These are phyloP conservation scores for Boletus rex-veris DNA, from an alignment of 768 basidiomycete genomes.

Conservation along the genomic window DNA sequence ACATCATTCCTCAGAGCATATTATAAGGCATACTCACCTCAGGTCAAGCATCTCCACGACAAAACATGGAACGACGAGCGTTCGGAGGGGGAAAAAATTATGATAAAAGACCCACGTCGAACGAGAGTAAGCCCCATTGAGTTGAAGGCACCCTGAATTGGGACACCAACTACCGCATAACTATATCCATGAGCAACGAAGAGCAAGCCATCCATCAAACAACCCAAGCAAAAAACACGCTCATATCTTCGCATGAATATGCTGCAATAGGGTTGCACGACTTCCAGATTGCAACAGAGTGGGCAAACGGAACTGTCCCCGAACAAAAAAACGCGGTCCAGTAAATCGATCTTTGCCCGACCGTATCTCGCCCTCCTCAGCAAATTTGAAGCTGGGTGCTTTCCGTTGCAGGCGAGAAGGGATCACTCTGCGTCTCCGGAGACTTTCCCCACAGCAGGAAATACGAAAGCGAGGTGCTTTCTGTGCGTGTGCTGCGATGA, in stretches of 20 bases:
- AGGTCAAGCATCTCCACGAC: slow-evolving; percentile 1
- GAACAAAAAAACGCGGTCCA: slow-evolving; percentile 20
- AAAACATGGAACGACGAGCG: slow-evolving; percentile 47
- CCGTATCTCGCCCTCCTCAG: slow-evolving; percentile 50
- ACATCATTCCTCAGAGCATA: slow-evolving; percentile 48
- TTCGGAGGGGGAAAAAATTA: slow-evolving; percentile 52
- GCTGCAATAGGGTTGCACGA: slow-evolving; percentile 38
- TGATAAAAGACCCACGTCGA: slow-evolving; percentile 43
- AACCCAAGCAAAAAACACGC: slow-evolving; percentile 50
- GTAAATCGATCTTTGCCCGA: slow-evolving; percentile 48
- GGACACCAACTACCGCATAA: slow-evolving; percentile 73
- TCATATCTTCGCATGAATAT: slow-evolving; percentile 73
- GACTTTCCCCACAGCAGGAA: slow-evolving; percentile 87
- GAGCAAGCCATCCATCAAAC: slow-evolving; percentile 37
- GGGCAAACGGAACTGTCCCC: slow-evolving; percentile 42
- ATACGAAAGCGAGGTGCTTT: slow-evolving; percentile 43
- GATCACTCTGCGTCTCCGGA: slow-evolving; percentile 78
- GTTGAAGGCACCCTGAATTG: slow-evolving; percentile 49
- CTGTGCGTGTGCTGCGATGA: slow-evolving; percentile 80
- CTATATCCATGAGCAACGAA: slow-evolving; percentile 83
- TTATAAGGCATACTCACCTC: slow-evolving; percentile 25
- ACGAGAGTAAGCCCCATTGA: slow-evolving; percentile 91
- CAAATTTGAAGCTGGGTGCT: slow-evolving; percentile 73
- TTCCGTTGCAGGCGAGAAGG: slow-evolving; percentile 58
- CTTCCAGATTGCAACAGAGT: slow-evolving; percentile 52